Base-by-base conservation (phyloP, 2,329 filamentous ascomycete genomes). In the Venturia asperata region DNA sequence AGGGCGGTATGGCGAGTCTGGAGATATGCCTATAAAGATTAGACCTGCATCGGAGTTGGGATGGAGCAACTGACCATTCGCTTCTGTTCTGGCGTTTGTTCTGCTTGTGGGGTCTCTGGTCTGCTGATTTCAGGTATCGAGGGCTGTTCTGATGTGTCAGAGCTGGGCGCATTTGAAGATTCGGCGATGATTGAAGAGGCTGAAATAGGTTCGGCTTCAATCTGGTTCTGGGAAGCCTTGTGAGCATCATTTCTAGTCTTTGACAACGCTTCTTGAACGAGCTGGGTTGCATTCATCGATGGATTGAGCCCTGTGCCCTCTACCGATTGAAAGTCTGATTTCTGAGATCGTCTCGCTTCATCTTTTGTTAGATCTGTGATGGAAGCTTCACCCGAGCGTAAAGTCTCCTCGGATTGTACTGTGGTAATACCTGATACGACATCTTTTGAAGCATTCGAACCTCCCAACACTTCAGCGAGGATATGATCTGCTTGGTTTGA, bases 31-130 rank as follows among this genome's bases (percentile, higher is more conserved):
- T 63, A 42, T 24, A n/a, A 17, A 19, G 43, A 13, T 52, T 34
- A 43, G 21, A 52, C 30, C n/a, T 49, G 13, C 9, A 17, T 34
- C 6, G 15, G 19, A 24, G 42, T 10, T 34, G 34, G 15, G 45
- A 19, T 21, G 30, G 43, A n/a, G 5, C 17, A n/a, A 34, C n/a
- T n/a, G 27, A 63, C 61, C 24, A 63, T 42, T 47, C 61, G 42
- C 45, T 63, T 63, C 24, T 52, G 61, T 41, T 52, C 61, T 47
- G 61, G 41, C 52, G 61, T 49, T 63, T n/a, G 61, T 37, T 58
- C 27, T 39, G 52, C 52, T 58, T 58, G 52, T 11, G 30, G 30
- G 1, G 2, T n/a, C 30, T 21, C 30, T 17, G n/a, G 27, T 21
- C 10, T 58, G 13, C 15, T 37, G 27, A 9, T 27, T 58, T 37